Evolutionary conservation across 805 yeast species (phyloP).

Genomic region (Kluyveromyces dobzhanskii): DNA sequence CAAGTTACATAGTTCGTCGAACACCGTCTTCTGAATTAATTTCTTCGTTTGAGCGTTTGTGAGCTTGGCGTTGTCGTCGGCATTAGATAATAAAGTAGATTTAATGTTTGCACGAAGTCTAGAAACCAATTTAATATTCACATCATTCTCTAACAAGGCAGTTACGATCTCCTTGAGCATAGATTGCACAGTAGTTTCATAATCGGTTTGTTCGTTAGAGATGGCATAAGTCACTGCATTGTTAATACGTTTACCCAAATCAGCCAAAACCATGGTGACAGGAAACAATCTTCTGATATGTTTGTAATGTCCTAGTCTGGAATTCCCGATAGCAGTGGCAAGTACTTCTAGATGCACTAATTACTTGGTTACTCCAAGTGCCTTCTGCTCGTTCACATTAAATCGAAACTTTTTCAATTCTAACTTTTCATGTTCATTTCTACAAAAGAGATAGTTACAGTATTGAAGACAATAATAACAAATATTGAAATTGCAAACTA

Average conservation of each 20-base stretch:
- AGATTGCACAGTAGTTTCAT: conserved; percentile 47
- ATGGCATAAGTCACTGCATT: conserved; percentile 61
- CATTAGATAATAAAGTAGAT: conserved; percentile 42
- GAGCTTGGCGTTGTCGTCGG: conserved; percentile 32
- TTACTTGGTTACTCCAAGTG: no score
- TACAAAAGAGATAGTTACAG: no score
- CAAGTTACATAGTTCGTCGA: conserved; percentile 80
- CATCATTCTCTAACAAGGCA: conserved; percentile 91
- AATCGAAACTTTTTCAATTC: no score
- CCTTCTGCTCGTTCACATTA: no score
- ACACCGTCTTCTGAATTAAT: conserved; percentile 81
- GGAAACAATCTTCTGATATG: no score
- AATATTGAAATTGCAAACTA: no score
- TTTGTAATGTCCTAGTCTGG: no score
- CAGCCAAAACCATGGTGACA: conserved; percentile 61
- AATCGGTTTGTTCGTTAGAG: conserved; percentile 48
- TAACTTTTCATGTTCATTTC: no score
- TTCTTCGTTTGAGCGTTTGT: conserved; percentile 56
- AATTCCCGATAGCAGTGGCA: no score
- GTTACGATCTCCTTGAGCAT: conserved; percentile 84
- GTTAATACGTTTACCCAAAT: conserved; percentile 69
- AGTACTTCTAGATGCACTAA: no score
- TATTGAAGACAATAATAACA: no score
- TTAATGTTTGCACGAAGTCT: conserved; percentile 66
- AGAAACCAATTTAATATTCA: conserved; percentile 77